A percentile compares a stretch with the other conserved stretches of the same genome.
These are phyloP conservation scores for Aureobasidium sp. DNA, from an alignment of 2,329 filamentous ascomycete genomes.

Conservation along the genomic window DNA sequence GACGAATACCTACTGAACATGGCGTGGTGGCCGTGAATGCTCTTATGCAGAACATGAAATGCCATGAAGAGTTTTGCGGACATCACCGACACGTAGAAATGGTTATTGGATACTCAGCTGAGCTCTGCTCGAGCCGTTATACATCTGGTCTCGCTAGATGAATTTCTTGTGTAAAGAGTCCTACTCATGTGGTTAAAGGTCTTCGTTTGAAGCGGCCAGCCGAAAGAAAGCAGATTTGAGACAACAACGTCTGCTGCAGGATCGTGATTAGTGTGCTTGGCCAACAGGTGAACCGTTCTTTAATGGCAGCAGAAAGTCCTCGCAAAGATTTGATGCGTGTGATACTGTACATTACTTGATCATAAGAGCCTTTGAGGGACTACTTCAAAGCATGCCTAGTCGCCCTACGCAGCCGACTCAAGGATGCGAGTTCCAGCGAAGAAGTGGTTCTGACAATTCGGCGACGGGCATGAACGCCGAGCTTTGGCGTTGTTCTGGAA, in stretches of 20 bases:
- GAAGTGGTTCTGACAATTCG: background rate
- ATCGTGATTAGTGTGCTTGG: background rate
- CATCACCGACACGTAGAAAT: background rate
- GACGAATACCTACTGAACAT: background rate
- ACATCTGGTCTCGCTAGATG: background rate
- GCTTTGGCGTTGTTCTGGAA: background rate
- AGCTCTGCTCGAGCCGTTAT: background rate
- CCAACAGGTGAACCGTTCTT: too few species aligned
- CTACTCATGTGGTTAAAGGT: background rate
- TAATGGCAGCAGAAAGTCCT: too few species aligned
- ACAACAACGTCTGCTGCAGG: background rate
- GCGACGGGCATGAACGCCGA: background rate
- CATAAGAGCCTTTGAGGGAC: too few species aligned
- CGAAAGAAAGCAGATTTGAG: background rate
- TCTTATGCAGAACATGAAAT: background rate
- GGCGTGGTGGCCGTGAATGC: background rate
- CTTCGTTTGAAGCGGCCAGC: background rate
- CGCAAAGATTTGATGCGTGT: too few species aligned
- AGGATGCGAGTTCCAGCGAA: background rate
- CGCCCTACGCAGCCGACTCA: too few species aligned
- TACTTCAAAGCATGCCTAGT: too few species aligned
- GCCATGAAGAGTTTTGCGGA: background rate
- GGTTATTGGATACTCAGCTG: background rate
- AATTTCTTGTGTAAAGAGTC: background rate
- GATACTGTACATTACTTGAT: too few species aligned